phyloP scores from a whole-genome alignment of 805 yeast species.

The Sugiyamaella boreocaroliniensis region DNA sequence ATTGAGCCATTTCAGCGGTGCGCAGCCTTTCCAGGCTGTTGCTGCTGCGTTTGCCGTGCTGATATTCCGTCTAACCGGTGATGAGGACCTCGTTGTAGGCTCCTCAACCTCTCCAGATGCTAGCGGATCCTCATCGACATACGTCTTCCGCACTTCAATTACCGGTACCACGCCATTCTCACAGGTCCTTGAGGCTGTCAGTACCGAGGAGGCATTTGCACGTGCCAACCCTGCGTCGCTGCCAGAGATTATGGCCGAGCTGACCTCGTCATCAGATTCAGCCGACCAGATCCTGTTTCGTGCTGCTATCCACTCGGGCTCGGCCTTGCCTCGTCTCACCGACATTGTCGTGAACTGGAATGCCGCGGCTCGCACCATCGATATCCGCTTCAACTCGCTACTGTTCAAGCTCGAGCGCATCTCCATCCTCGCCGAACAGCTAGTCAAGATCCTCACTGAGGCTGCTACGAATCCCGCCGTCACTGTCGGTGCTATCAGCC shows the following conservation, averaged over 20 bases:
- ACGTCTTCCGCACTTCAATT: constrained; percentile 57
- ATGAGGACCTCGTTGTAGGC: constrained; percentile 88
- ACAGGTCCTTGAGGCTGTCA: constrained; percentile 44
- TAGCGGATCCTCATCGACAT: constrained; percentile 32
- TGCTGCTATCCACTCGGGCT: constrained; percentile 6
- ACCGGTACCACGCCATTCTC: constrained; percentile 37
- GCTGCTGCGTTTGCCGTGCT: constrained; percentile 65
- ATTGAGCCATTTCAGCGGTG: constrained; percentile 18
- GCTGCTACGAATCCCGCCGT: constrained; percentile 29
- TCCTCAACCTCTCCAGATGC: constrained; percentile 42
- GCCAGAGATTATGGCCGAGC: constrained; percentile 47
- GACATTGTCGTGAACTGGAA: constrained; percentile 48
- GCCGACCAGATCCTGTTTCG: constrained; percentile 33
- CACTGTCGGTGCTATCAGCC: constrained; percentile 46
- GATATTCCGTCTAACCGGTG: constrained; percentile 79
- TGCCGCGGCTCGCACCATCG: constrained; percentile 27
- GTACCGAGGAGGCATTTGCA: constrained; percentile 32
- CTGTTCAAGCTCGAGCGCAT: constrained; percentile 68
- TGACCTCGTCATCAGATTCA: constrained; percentile 42
- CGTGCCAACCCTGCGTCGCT: constrained; percentile 40
- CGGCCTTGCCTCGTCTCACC: constrained; percentile 28
- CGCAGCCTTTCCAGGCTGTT: constrained; percentile 43
- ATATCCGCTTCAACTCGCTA: constrained; percentile 64
- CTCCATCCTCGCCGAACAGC: constrained; percentile 64
- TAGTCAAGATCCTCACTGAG: constrained; percentile 44